phyloP scores from a whole-genome alignment of 2,329 filamentous ascomycete species.

The Chrysoporthe austroafricana region DNA sequence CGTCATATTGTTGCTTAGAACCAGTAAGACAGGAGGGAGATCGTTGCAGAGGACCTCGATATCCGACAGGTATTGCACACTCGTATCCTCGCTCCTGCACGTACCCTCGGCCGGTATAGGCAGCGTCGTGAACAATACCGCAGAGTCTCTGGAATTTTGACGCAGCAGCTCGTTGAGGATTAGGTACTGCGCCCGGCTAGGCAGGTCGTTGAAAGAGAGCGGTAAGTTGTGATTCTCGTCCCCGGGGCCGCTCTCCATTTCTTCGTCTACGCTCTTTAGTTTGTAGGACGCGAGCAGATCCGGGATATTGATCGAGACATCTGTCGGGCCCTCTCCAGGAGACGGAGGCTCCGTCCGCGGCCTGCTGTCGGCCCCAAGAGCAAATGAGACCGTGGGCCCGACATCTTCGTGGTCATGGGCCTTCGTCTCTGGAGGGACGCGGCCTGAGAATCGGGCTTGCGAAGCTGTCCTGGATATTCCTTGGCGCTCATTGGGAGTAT shows the following conservation, averaged over 20 bases:
- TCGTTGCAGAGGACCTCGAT: constrained; percentile 78
- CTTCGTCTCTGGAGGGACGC: constrained; percentile 64
- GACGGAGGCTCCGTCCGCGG: constrained; percentile 54
- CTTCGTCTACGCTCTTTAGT: constrained; percentile 33
- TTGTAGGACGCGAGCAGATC: constrained; percentile 49
- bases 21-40: constrained; percentile 75
- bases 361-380: constrained; percentile 41
- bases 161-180: constrained; percentile 85
- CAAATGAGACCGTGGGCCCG: constrained; percentile 68
- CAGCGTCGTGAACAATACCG: constrained; percentile 81
- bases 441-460: constrained; percentile 62
- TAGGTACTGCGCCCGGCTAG: constrained; percentile 81
- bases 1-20: constrained; percentile 89
- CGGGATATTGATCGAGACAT: constrained; percentile 48
- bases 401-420: constrained; percentile 58
- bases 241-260: constrained; percentile 43
- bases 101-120: constrained; percentile 82
- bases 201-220: constrained; percentile 84
- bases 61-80: constrained; percentile 75
- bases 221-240: constrained; percentile 67
- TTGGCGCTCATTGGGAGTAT: constrained; percentile 42
- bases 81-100: constrained; percentile 68
- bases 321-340: constrained; percentile 31
- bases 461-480: constrained; percentile 52
- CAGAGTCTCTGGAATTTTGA: constrained; percentile 68